A percentile compares a stretch with the other conserved stretches of the same genome.
These are phyloP conservation scores for Fusarium gaditjirri DNA, from an alignment of 2,329 filamentous ascomycete species.

Conservation along the genomic window DNA sequence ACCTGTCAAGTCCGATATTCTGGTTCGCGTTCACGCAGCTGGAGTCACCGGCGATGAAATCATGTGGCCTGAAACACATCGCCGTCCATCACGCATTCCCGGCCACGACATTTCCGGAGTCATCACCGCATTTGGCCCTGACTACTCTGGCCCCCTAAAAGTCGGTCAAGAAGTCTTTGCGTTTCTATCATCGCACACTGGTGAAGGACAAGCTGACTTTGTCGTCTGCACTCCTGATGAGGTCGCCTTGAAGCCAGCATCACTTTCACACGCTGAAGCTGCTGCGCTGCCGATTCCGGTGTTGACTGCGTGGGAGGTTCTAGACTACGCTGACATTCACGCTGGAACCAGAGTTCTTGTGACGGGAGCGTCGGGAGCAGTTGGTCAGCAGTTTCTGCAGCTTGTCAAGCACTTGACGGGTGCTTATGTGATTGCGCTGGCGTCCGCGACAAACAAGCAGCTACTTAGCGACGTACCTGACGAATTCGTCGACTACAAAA, in stretches of 20 bases:
- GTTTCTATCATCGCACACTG: neutral
- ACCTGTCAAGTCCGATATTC: conserved; percentile 34
- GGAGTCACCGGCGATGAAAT: conserved; percentile 51
- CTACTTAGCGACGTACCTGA: conserved; percentile 29
- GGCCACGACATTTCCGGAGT: conserved; percentile 52
- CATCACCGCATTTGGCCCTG: conserved; percentile 38
- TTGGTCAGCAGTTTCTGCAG: conserved; percentile 45
- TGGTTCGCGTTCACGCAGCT: conserved; percentile 48
- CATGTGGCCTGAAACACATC: conserved; percentile 49
- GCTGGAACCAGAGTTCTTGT: neutral
- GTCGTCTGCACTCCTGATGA: neutral
- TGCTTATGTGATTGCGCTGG: conserved; percentile 45
- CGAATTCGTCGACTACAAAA: conserved; percentile 44
- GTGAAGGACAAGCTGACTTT: conserved; percentile 13
- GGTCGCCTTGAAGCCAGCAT: neutral
- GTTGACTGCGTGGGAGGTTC: conserved; percentile 21
- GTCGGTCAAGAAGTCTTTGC: conserved; percentile 1
- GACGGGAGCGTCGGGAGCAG: conserved; percentile 13
- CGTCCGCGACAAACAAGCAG: conserved; percentile 35
- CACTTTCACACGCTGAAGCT: neutral
- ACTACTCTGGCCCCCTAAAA: neutral
- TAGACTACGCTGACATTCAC: neutral
- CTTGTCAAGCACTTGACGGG: conserved; percentile 36
- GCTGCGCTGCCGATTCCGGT: conserved; percentile 10
- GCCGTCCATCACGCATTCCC: conserved; percentile 44